Evolutionary conservation across 148 eudicot species (phyloP).

Genomic region (Suaeda aralocaspica): DNA sequence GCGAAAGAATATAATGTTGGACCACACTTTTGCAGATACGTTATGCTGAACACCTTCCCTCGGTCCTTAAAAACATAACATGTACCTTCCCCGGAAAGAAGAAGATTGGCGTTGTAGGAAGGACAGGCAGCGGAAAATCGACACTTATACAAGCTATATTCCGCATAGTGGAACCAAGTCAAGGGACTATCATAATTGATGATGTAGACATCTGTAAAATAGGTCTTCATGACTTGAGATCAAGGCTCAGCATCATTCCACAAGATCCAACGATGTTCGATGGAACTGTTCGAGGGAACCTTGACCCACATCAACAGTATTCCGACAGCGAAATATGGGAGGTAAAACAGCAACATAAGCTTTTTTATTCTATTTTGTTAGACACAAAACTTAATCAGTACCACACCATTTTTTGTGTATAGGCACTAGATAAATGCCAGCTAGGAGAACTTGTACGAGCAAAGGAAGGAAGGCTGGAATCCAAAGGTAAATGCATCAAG

Average conservation of each 20-base stretch:
- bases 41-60: conserved; percentile 92
- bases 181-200: conserved; percentile 79
- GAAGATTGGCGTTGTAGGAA: conserved; percentile 91
- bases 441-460: conserved; percentile 64
- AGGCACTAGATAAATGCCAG: conserved; percentile 95
- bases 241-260: conserved; percentile 91
- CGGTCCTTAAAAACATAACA: conserved; percentile 75
- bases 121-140: conserved; percentile 97
- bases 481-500: conserved; percentile 46
- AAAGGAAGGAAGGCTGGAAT: conserved; percentile 76
- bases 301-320: conserved; percentile 75
- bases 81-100: conserved; percentile 91
- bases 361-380: not conserved
- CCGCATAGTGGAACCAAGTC: conserved; percentile 73
- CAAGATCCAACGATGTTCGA: conserved; percentile 99
- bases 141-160: conserved; percentile 93
- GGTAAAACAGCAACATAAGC: conserved; percentile 31
- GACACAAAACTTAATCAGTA: not conserved
- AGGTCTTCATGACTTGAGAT: conserved; percentile 90
- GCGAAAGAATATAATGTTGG: not conserved
- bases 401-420: conserved; percentile 9
- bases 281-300: conserved; percentile 89
- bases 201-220: conserved; percentile 69
- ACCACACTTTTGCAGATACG: conserved; percentile 52
- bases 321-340: conserved; percentile 82